These are phyloP conservation scores for Salix udensis DNA, from an alignment of 345 rosid species.

Conservation along the genomic window DNA sequence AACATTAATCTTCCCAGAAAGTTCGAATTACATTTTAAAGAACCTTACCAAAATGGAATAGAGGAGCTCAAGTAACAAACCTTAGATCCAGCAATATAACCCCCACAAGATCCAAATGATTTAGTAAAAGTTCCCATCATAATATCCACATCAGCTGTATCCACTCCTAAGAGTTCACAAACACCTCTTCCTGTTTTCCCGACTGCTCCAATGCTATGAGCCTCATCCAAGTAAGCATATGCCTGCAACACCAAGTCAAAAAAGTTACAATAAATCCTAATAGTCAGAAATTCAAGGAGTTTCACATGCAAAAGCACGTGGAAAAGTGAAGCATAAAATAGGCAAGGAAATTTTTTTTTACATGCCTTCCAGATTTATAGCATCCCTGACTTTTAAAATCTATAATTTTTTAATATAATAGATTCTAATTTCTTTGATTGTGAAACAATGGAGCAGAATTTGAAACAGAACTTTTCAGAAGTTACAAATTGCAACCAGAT, in stretches of 20 bases:
- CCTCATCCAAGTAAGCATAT: slow-evolving; percentile 87
- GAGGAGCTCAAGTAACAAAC: slow-evolving; percentile 30
- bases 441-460: neutral
- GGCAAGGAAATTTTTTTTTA: neutral
- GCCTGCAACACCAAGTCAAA: slow-evolving; percentile 40
- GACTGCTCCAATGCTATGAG: slow-evolving; percentile 97
- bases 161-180: slow-evolving; percentile 91
- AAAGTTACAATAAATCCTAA: neutral
- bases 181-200: slow-evolving; percentile 94
- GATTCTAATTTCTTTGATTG: neutral
- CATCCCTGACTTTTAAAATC: neutral
- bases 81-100: slow-evolving; percentile 95
- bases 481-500: neutral
- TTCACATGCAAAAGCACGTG: neutral
- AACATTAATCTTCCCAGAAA: neutral
- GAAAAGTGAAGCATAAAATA: neutral
- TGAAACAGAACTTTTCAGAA: neutral
- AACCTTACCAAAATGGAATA: neutral
- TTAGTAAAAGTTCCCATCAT: slow-evolving; percentile 99
- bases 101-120: slow-evolving; percentile 98
- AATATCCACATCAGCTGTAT: slow-evolving; percentile 82
- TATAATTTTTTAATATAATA: neutral
- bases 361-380: neutral
- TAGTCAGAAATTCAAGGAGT: neutral
- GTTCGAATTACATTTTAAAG: neutral